Conservation (phyloP, 1,284 basidiomycete genomes). For the Coniferiporia weirii region DNA sequence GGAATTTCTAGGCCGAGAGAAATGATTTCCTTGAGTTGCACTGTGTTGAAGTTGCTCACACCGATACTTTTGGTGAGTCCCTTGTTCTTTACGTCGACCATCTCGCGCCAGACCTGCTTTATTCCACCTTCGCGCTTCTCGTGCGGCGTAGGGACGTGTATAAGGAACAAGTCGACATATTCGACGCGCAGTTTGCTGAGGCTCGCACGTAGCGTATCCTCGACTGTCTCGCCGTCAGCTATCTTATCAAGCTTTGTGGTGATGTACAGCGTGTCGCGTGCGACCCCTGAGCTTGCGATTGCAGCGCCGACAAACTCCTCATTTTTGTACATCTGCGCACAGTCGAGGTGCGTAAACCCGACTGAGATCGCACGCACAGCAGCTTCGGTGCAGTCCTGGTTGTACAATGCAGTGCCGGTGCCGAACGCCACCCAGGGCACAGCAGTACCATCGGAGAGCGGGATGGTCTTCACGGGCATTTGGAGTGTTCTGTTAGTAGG, state of each 20-base stretch:
- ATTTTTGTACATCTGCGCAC: conserved; percentile 63
- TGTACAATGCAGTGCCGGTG: conserved; percentile 57
- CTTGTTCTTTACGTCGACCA: conserved; percentile 64
- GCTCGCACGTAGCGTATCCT: conserved; percentile 46
- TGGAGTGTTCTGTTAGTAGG: too few relatives aligned
- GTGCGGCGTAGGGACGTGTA: conserved; percentile 55
- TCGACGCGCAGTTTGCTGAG: conserved; percentile 56
- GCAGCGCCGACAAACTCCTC: conserved; percentile 51
- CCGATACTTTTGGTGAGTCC: conserved; percentile 77
- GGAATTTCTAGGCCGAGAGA: conserved; percentile 56
- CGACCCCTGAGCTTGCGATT: conserved; percentile 43
- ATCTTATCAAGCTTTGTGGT: conserved; percentile 55
- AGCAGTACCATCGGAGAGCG: neutral
- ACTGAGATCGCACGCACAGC: conserved; percentile 51
- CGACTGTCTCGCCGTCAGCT: conserved; percentile 40
- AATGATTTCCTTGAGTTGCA: conserved; percentile 61
- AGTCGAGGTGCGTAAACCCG: conserved; percentile 68
- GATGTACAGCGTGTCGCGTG: conserved; percentile 55
- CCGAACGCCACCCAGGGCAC: conserved; percentile 49
- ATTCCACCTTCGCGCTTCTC: conserved; percentile 34
- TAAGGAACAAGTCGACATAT: conserved; percentile 74
- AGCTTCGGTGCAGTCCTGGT: conserved; percentile 45
- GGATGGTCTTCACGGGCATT: neutral
- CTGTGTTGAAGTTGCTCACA: conserved; percentile 75
- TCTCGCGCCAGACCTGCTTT: conserved; percentile 58